Evolutionary conservation across 495 filamentous ascomycete genomes (phyloP).

Genomic region (Penicillium manginii): DNA sequence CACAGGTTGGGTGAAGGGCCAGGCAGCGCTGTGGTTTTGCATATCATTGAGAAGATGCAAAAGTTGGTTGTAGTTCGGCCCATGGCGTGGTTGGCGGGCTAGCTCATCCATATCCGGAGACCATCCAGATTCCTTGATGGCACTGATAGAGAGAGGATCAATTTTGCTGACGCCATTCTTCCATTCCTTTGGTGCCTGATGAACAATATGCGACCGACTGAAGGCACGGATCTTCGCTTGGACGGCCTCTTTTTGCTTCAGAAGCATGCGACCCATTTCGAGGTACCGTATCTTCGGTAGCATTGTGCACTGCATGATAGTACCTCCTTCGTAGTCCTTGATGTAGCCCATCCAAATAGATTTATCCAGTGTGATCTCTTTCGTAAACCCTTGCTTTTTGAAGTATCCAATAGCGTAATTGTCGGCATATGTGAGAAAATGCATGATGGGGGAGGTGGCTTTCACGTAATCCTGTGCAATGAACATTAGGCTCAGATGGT

Average conservation of each 20-base stretch:
- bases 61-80: conserved; percentile 93
- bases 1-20: conserved; percentile 94
- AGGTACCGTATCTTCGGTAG: conserved; percentile 93
- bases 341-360: conserved; percentile 99
- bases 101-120: conserved; percentile 96
- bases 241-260: conserved; percentile 95
- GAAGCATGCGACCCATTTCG: conserved; percentile 89
- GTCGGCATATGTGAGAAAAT: conserved; percentile 98
- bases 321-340: conserved; percentile 98
- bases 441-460: conserved; percentile 94
- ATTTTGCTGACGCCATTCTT: conserved; percentile 69
- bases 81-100: conserved; percentile 93
- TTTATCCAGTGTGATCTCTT: conserved; percentile 92
- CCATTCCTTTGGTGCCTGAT: conserved; percentile 84
- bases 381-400: conserved; percentile 98
- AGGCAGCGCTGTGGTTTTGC: conserved; percentile 87
- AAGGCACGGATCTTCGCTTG: conserved; percentile 93
- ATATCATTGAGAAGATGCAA: conserved; percentile 92
- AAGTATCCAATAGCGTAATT: conserved; percentile 99
- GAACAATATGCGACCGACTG: conserved; percentile 84
- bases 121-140: conserved; percentile 91
- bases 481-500: conserved; percentile 15
- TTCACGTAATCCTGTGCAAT: conserved; percentile 82
- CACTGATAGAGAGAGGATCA: conserved; percentile 78
- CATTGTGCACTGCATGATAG: conserved; percentile 99